phyloP scores from a whole-genome alignment of 768 basidiomycete species.

The Coprinellus aureogranulatus region DNA sequence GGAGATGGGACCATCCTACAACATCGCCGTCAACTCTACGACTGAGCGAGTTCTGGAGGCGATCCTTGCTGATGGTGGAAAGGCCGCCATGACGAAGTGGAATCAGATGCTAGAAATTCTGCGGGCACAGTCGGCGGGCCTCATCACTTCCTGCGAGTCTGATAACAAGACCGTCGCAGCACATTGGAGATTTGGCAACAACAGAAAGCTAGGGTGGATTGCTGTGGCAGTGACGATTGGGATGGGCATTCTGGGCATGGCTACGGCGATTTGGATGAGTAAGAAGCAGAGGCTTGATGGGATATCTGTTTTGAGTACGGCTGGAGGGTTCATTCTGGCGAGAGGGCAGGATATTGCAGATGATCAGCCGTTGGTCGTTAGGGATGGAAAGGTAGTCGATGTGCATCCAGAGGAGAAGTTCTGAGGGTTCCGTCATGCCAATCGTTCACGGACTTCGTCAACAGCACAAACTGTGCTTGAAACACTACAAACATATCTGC shows the following conservation, averaged over 20 bases:
- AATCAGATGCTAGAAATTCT: no score
- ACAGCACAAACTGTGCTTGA: no score
- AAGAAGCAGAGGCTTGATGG: background rate
- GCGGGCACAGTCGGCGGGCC: no score
- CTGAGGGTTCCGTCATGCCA: background rate
- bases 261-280: background rate
- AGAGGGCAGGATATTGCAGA: background rate
- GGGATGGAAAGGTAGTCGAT: background rate
- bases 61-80: background rate
- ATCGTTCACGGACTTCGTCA: no score
- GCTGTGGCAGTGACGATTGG: background rate
- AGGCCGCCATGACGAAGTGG: background rate
- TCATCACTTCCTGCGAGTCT: no score
- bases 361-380: background rate
- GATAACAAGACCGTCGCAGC: background rate
- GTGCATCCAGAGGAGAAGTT: background rate
- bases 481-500: no score
- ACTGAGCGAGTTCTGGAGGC: background rate
- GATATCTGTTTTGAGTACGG: background rate
- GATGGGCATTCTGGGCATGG: background rate
- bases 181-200: conserved; percentile 2
- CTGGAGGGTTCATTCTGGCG: background rate
- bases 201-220: background rate
- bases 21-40: background rate
- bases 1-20: background rate